Evolutionary conservation across 2,329 filamentous ascomycete species (phyloP).

Genomic region (Huntiella omanensis): DNA sequence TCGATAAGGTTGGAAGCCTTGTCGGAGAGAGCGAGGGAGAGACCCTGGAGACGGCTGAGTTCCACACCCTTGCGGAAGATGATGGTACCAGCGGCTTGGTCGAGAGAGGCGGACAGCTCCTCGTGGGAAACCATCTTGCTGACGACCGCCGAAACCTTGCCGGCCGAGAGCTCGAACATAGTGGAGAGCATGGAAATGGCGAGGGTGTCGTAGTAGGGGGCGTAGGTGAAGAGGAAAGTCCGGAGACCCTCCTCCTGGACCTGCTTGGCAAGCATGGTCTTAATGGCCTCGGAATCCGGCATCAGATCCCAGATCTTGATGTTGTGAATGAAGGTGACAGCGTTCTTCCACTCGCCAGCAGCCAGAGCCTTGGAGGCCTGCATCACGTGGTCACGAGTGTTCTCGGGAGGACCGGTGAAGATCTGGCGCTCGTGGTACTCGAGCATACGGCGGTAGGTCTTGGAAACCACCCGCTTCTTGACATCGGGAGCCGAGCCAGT

Average conservation of each 20-base stretch:
- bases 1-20: constrained; percentile 94
- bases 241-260: constrained; percentile 96
- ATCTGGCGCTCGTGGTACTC: constrained; percentile 99
- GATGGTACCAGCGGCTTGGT: constrained; percentile 92
- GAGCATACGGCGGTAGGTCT: constrained; percentile 97
- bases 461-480: constrained; percentile 95
- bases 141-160: constrained; percentile 86
- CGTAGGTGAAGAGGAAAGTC: constrained; percentile 98
- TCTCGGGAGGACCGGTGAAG: constrained; percentile 95
- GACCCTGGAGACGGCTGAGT: constrained; percentile 83
- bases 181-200: constrained; percentile 64
- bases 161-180: constrained; percentile 88
- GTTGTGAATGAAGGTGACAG: constrained; percentile 77
- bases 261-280: constrained; percentile 90
- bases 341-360: constrained; percentile 96
- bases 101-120: constrained; percentile 84
- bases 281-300: constrained; percentile 81
- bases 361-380: constrained; percentile 94
- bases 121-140: constrained; percentile 99
- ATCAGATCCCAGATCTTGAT: constrained; percentile 99
- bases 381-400: constrained; percentile 98
- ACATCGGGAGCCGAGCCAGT: constrained; percentile 92
- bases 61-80: constrained; percentile 99
- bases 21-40: constrained; percentile 84
- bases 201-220: constrained; percentile 96